Evolutionary conservation across 108 stramenopile genomes (phyloP), one percentile per base, ranked within the genome.

Genomic region (Aurantiochytrium sp.): DNA sequence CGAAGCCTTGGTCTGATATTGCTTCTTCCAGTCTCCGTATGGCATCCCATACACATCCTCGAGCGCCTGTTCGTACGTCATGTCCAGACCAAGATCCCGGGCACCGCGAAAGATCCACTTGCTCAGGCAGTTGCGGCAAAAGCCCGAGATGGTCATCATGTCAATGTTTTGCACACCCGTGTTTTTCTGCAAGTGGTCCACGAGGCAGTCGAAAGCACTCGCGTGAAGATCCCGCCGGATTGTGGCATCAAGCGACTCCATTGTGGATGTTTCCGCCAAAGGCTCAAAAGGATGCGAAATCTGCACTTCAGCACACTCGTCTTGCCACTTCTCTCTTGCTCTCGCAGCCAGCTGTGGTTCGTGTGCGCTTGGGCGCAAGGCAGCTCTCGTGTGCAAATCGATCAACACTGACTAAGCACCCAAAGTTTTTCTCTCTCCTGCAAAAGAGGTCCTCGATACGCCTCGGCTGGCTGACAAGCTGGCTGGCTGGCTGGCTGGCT

Each of bases 101-200:
- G 92, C 19, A 95, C 96, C 93, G 95, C 94, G 60, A 95, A 49
- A 55, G 28, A 88, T 21, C 90, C 90, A 90, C 93, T 97, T 97
- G 57, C 96, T 95, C 16, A 97, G 90, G 89, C 97, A 97, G 87
- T 97, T 97, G 10, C 97, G 92, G 92, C 97, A 97, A 91, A 97
- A 97, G 19, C 97, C 97, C 59, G 94, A 92, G 29, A 96, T 73
- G 10, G 96, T 95, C 97, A 97, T 97, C 35, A 97, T 88, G 91
- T 96, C 96, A 76, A 97, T 96, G 90, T 97, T 97, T 4, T 83
- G 76, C 2, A 83, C 76, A 2, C 51, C 4, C 51, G 76, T 83
- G 51, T 83, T 83, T 1, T 21, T 23, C 18, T 23, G 76, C 10
- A 83, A 23, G 76, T 83, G 76, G 19, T 83, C 76, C 51, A 53